These are phyloP conservation scores for Oxalis stricta DNA, from an alignment of 441 rosid species.

Conservation along the genomic window DNA sequence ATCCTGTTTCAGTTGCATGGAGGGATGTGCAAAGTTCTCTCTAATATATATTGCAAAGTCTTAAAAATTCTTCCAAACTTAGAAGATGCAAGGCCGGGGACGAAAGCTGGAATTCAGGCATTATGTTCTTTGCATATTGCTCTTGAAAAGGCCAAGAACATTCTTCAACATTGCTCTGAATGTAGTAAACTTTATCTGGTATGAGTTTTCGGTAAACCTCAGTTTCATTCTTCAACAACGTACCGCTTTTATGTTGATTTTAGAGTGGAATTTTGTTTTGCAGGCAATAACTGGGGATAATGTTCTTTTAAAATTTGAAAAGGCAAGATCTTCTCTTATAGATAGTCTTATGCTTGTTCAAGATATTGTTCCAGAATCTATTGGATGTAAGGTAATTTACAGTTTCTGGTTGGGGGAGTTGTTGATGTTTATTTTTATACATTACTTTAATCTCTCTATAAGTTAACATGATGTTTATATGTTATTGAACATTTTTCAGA, in stretches of 20 bases:
- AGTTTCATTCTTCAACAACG: neutral
- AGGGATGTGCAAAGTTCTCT: slow-evolving; percentile 74
- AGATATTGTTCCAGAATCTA: slow-evolving; percentile 85
- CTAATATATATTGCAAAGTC: slow-evolving; percentile 60
- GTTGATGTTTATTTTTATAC: neutral
- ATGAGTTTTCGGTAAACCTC: slow-evolving; percentile 2
- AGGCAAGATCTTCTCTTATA: slow-evolving; percentile 56
- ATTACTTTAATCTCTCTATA: too few relatives aligned
- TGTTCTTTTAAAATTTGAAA: slow-evolving; percentile 77
- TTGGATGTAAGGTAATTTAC: slow-evolving; percentile 62
- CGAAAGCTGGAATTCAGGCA: slow-evolving; percentile 95
- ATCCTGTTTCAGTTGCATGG: slow-evolving; percentile 99
- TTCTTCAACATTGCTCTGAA: slow-evolving; percentile 88
- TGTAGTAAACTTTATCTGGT: slow-evolving; percentile 96
- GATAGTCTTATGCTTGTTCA: slow-evolving; percentile 86
- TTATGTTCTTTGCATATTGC: slow-evolving; percentile 90
- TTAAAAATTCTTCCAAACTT: slow-evolving; percentile 66
- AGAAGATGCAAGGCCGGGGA: slow-evolving; percentile 93
- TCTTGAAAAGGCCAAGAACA: slow-evolving; percentile 75
- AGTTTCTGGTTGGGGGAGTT: neutral
- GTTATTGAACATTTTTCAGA: slow-evolving; percentile 30
- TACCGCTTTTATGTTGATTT: neutral
- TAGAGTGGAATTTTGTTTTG: slow-evolving; percentile 9
- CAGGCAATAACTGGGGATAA: slow-evolving; percentile 98
- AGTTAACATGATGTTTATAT: too few relatives aligned